Conservation (phyloP, 1,284 basidiomycete genomes). For the Flammula alnicola region DNA sequence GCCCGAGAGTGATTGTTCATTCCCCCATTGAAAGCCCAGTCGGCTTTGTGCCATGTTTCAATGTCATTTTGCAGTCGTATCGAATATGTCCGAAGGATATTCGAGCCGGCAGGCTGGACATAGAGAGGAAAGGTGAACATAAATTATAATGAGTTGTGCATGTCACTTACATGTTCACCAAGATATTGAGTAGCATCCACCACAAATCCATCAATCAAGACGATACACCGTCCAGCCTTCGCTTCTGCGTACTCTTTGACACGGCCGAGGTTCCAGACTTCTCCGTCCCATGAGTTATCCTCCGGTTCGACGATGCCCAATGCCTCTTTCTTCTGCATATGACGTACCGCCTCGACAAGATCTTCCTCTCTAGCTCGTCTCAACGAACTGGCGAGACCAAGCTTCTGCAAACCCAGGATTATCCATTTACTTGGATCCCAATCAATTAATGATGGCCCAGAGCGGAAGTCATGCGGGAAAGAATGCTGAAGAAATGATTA, state of each 20-base stretch:
- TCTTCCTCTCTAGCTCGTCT: slow-evolving; percentile 63
- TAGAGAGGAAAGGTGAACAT: not conserved
- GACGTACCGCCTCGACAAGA: slow-evolving; percentile 55
- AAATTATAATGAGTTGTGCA: not conserved
- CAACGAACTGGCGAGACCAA: slow-evolving; percentile 57
- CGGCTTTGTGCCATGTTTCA: slow-evolving; percentile 46
- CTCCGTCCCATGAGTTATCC: slow-evolving; percentile 40
- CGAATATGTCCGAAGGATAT: slow-evolving; percentile 22
- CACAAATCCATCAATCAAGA: slow-evolving; percentile 66
- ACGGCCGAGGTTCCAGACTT: slow-evolving; percentile 44
- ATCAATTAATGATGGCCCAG: slow-evolving; percentile 60
- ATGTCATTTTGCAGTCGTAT: slow-evolving; percentile 12
- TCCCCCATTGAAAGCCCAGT: slow-evolving; percentile 72
- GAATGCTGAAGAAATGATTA: slow-evolving; percentile 55
- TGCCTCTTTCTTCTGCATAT: slow-evolving; percentile 57
- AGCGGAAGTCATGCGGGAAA: slow-evolving; percentile 78
- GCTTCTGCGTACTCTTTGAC: slow-evolving; percentile 40
- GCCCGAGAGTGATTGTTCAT: slow-evolving; percentile 74
- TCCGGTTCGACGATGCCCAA: slow-evolving; percentile 27
- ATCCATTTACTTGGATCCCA: slow-evolving; percentile 89
- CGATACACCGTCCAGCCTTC: slow-evolving; percentile 46
- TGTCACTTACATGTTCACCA: slow-evolving; percentile 60
- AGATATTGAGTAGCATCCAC: slow-evolving; percentile 70
- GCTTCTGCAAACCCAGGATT: slow-evolving; percentile 58
- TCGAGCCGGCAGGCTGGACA: slow-evolving; percentile 33